These are phyloP conservation scores for Penicillium cosmopolitanum DNA, from an alignment of 495 filamentous ascomycete genomes.

Conservation along the genomic window DNA sequence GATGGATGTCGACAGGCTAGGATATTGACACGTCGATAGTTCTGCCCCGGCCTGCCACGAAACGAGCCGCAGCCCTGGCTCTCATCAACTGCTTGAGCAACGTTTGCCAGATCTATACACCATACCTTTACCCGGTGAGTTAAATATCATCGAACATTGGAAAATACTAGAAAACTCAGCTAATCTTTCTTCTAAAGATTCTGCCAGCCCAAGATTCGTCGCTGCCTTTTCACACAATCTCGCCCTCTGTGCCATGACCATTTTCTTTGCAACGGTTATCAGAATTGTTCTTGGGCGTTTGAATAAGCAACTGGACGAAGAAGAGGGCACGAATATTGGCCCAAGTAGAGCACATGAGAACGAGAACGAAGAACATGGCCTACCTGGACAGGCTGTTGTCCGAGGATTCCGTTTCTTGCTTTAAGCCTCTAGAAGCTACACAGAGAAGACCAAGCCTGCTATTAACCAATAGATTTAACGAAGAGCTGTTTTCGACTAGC, in stretches of 20 bases:
- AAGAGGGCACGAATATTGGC: constrained; percentile 22
- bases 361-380: constrained; percentile 20
- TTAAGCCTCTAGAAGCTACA: neutral
- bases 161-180: neutral
- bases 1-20: neutral
- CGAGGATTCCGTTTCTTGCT: constrained; percentile 24
- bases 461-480: too few relatives aligned
- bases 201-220: constrained; percentile 25
- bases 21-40: constrained; percentile 10
- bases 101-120: constrained; percentile 28
- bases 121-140: constrained; percentile 20
- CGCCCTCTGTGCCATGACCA: constrained; percentile 23
- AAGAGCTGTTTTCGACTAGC: too few relatives aligned
- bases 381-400: constrained; percentile 13
- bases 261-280: constrained; percentile 24
- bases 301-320: constrained; percentile 38
- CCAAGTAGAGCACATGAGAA: neutral
- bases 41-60: constrained; percentile 25
- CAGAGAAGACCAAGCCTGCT: too few relatives aligned
- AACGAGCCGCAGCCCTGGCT: constrained; percentile 26
- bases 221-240: constrained; percentile 29
- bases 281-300: constrained; percentile 30
- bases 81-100: constrained; percentile 29
- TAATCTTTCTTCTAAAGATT: constrained; percentile 13
- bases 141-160: neutral